These are phyloP conservation scores for Epichloe sibirici DNA, from an alignment of 2,329 filamentous ascomycete genomes.

Conservation along the genomic window DNA sequence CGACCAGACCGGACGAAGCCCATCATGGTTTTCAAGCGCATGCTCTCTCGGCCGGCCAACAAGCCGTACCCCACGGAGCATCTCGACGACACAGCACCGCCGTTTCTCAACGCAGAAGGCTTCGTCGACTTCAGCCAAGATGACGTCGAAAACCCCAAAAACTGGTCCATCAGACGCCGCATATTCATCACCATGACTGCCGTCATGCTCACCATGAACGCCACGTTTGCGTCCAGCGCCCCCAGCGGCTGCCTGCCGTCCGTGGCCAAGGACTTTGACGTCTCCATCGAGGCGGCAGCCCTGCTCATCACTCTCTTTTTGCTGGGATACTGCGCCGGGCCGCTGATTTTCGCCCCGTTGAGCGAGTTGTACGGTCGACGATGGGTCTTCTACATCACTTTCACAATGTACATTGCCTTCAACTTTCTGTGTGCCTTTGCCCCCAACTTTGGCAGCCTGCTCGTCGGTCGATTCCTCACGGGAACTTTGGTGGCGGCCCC, in stretches of 20 bases:
- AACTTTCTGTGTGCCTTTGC: conserved; percentile 42
- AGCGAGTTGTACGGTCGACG: conserved; percentile 44
- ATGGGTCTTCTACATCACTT: conserved; percentile 39
- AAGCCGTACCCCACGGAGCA: conserved; percentile 36
- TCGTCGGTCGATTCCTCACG: conserved; percentile 42
- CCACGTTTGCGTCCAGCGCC: conserved; percentile 34
- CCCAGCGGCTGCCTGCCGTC: conserved; percentile 21
- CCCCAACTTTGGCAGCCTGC: conserved; percentile 37
- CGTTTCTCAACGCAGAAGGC: conserved; percentile 36
- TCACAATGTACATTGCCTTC: conserved; percentile 36
- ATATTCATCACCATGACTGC: conserved; percentile 28
- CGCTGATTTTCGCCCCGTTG: conserved; percentile 44
- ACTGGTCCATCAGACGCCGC: conserved; percentile 31
- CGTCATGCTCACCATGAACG: conserved; percentile 39
- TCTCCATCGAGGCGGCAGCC: conserved; percentile 34
- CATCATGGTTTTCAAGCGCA: conserved; percentile 14
- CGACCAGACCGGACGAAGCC: too few species aligned
- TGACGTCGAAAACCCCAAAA: conserved; percentile 38
- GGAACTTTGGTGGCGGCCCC: conserved; percentile 42
- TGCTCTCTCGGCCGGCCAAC: conserved; percentile 37
- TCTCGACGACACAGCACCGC: conserved; percentile 14
- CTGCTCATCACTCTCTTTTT: conserved; percentile 43
- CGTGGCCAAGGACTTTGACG: conserved; percentile 24
- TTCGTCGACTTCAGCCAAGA: conserved; percentile 36
- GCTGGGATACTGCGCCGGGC: conserved; percentile 44